phyloP scores from a whole-genome alignment of 805 yeast genomes.

The Cyberlindnera xylosilytica region DNA sequence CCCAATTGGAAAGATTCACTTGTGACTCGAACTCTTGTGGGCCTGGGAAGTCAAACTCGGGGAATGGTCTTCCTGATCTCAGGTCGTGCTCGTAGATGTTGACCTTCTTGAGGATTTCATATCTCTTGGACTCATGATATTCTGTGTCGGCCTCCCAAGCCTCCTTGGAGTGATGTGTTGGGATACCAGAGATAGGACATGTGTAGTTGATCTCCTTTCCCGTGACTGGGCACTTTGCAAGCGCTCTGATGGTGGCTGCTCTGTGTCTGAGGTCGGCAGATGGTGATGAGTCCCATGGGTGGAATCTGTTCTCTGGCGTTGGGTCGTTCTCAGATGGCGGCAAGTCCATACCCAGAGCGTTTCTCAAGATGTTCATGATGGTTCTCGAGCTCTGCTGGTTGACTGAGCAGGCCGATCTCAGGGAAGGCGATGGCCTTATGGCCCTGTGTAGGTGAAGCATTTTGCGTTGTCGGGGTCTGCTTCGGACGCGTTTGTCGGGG shows the following conservation, averaged over 20 bases:
- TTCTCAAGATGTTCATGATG: slow-evolving; percentile 39
- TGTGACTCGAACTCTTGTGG: slow-evolving; percentile 70
- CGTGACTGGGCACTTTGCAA: slow-evolving; percentile 91
- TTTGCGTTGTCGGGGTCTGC: neutral
- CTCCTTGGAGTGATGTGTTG: slow-evolving; percentile 87
- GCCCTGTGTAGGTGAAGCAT: slow-evolving; percentile 6
- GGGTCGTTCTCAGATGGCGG: slow-evolving; percentile 66
- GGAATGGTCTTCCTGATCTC: slow-evolving; percentile 89
- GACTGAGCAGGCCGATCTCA: neutral
- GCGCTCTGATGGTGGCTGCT: slow-evolving; percentile 85
- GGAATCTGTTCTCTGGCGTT: slow-evolving; percentile 68
- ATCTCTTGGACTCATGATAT: slow-evolving; percentile 64
- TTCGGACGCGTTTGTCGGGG: neutral
- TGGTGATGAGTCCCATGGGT: slow-evolving; percentile 92
- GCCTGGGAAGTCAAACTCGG: slow-evolving; percentile 92
- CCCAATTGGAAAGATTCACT: slow-evolving; percentile 86
- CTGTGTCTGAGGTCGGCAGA: slow-evolving; percentile 81
- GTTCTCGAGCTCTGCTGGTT: slow-evolving; percentile 10
- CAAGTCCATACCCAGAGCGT: slow-evolving; percentile 56
- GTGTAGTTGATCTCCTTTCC: slow-evolving; percentile 73
- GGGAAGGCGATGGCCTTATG: slow-evolving; percentile 5
- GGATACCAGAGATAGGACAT: slow-evolving; percentile 93
- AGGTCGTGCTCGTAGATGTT: slow-evolving; percentile 93
- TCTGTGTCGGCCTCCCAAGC: slow-evolving; percentile 83
- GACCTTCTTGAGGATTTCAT: slow-evolving; percentile 77